Conservation (phyloP, 176 grass and related monocot species). For the Musa acuminata region DNA sequence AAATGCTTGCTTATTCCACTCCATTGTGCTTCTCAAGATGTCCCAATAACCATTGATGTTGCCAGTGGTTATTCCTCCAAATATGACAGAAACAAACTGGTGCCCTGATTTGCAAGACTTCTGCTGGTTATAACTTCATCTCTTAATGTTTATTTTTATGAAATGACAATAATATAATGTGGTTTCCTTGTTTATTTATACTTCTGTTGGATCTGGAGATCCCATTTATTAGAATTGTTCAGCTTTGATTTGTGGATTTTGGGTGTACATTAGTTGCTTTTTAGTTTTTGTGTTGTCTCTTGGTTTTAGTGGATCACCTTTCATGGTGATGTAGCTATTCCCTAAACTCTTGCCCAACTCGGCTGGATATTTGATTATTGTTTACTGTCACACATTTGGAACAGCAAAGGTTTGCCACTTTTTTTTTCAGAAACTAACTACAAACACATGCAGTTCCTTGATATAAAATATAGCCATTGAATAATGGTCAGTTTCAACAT, state of each 20-base stretch:
- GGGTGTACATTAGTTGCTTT: neutral
- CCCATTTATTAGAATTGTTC: neutral
- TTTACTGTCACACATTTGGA: neutral
- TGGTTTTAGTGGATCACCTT: neutral
- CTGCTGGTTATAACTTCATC: neutral
- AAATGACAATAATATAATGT: neutral
- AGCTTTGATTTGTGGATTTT: neutral
- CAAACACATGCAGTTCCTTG: neutral
- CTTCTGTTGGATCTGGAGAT: neutral
- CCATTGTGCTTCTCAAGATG: neutral
- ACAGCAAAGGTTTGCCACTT: neutral
- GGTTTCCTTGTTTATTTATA: neutral
- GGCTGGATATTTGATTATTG: neutral
- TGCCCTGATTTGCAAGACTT: neutral
- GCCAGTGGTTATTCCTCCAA: neutral
- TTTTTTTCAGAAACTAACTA: neutral
- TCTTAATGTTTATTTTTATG: neutral
- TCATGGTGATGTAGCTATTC: neutral
- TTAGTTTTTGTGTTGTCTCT: neutral
- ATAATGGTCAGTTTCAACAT: neutral
- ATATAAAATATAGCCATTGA: neutral
- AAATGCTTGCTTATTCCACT: neutral
- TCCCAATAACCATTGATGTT: neutral
- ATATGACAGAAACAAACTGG: neutral
- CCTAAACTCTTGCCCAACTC: neutral